These are phyloP conservation scores for Debaryomyces castellii DNA, from an alignment of 805 yeast genomes.

Conservation along the genomic window DNA sequence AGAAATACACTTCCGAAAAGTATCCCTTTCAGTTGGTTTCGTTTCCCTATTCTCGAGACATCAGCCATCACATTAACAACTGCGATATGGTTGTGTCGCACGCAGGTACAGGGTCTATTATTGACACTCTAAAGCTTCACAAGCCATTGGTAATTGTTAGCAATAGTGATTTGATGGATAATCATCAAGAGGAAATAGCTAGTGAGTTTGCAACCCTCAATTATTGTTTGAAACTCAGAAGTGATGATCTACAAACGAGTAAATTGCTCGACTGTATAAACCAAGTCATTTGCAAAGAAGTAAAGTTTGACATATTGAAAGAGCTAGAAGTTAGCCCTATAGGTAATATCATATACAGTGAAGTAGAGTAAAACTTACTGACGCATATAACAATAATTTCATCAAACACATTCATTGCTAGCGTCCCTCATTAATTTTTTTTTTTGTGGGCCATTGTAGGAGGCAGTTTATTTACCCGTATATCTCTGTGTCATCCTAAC, in stretches of 20 bases:
- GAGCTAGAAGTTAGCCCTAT: neutral
- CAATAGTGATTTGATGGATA: conserved; percentile 75
- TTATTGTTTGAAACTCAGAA: conserved; percentile 8
- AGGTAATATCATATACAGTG: conserved; percentile 4
- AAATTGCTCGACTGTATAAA: neutral
- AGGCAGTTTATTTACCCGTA: no score
- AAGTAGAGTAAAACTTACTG: neutral
- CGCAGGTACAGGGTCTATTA: conserved; percentile 88
- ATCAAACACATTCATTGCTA: no score
- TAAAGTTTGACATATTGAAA: neutral
- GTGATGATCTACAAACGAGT: neutral
- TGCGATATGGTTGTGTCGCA: conserved; percentile 77
- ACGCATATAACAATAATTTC: no score
- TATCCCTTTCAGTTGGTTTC: conserved; percentile 15
- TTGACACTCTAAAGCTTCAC: conserved; percentile 63
- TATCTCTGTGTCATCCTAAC: no score
- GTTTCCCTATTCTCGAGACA: conserved; percentile 28
- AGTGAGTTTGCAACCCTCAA: conserved; percentile 14
- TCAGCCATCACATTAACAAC: conserved; percentile 34
- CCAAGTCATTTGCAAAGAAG: neutral
- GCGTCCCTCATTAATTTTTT: no score
- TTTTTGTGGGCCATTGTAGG: no score
- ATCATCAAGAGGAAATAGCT: conserved; percentile 83
- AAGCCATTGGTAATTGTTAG: conserved; percentile 69
- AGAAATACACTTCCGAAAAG: conserved; percentile 1